Evolutionary conservation across 2,329 filamentous ascomycete species (phyloP).

Genomic region (Colletotrichum cordylinicola): DNA sequence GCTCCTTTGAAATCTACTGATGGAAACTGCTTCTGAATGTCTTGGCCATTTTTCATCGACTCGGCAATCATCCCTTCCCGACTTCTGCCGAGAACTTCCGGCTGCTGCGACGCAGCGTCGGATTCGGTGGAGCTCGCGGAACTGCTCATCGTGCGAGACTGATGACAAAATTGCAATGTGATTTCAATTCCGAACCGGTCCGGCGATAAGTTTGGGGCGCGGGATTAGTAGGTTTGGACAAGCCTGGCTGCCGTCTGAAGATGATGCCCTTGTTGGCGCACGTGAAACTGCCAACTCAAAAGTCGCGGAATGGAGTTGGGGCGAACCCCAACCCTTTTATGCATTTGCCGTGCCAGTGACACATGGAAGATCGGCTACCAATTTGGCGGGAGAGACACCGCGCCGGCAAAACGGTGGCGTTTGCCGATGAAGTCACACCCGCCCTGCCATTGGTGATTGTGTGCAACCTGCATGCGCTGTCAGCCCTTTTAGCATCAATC

Average conservation of each 20-base stretch:
- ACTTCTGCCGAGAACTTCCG: not conserved
- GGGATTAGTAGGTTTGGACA: not conserved
- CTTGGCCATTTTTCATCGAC: not conserved
- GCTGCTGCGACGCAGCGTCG: not conserved
- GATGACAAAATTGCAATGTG: no score
- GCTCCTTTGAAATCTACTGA: constrained; percentile 4
- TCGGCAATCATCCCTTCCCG: constrained; percentile 15
- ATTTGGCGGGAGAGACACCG: not conserved
- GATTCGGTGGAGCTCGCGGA: not conserved
- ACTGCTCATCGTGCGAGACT: not conserved
- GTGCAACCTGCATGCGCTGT: not conserved
- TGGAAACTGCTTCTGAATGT: constrained; percentile 1
- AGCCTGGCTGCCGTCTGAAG: not conserved
- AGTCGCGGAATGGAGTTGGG: not conserved
- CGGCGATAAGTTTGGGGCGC: not conserved
- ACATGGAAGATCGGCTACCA: not conserved
- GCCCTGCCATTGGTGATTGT: not conserved
- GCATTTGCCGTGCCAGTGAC: not conserved
- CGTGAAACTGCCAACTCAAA: not conserved
- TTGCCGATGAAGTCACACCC: constrained; percentile 2
- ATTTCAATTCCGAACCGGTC: not conserved
- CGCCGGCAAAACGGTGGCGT: not conserved
- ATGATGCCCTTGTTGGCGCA: not conserved
- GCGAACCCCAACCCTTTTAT: not conserved
- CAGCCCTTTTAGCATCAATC: not conserved